Evolutionary conservation across 192 early-diverging fungal genomes (phyloP), one percentile per base, ranked within the genome.

Genomic region (Entophlyctis luteolus): DNA sequence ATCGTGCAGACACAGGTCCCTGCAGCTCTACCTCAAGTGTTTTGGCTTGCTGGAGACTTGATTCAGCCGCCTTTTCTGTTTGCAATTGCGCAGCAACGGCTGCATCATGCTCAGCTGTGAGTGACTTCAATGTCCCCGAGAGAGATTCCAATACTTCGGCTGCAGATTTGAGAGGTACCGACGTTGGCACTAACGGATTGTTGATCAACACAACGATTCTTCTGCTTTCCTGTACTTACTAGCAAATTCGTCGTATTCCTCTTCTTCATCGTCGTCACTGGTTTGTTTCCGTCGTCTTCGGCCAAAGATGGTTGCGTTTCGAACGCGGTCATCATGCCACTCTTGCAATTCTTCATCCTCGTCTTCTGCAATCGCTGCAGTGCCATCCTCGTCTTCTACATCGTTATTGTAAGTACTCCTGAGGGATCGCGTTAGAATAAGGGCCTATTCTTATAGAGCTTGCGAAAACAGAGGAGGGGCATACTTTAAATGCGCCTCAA

Each of bases 291-390:
- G 1, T 47, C 36, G 25, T 50, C 38, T 34, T 18, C 2, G 6
- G 48, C 23, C 35, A 35, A 66, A 54, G 48, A 23, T 32, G 36
- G 39, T n/a, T 25, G 63, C 63, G 52, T 52, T 66, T 1, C 63
- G 63, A 12, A 66, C 23, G 35, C 39, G 63, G 4, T 66, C 63
- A 35, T 66, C 20, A 23, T 66, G 49, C 63, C 63, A 66, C 45
- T 59, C 36, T 12, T 34, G 28, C 22, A 33, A 10, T 36, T 66
- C 50, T 8, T 57, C 55, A 2, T 57, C n/a, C 12, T 67, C 50
- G 14, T n/a, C 29, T 28, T 67, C 65, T 2, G 18, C 10, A 0
- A n/a, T n/a, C n/a, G n/a, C n/a, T n/a, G n/a, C n/a, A n/a, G n/a
- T n/a, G n/a, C n/a, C n/a, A n/a, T 58, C 55, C 12, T 46, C 55